Evolutionary conservation across 2,329 filamentous ascomycete genomes (phyloP).

Genomic region (Phialocephala subalpina): DNA sequence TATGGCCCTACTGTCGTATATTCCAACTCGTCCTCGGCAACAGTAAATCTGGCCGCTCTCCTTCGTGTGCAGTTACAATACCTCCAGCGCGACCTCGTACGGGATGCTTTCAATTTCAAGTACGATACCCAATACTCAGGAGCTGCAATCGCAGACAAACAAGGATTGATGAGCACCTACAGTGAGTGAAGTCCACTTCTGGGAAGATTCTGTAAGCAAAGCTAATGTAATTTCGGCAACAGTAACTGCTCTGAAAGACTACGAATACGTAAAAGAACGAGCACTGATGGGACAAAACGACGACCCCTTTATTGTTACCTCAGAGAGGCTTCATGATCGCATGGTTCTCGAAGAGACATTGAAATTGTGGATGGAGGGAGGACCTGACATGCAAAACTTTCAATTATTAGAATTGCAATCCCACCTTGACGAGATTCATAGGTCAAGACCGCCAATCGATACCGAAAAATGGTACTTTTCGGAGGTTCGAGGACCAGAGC

Average conservation of each 20-base stretch:
- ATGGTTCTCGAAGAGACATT: not conserved
- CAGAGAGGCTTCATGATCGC: not conserved
- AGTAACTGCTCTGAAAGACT: not conserved
- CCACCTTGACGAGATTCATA: too few species aligned
- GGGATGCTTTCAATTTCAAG: not conserved
- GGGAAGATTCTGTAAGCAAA: not conserved
- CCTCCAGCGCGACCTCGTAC: not conserved
- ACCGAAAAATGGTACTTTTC: not conserved
- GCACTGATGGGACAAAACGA: not conserved
- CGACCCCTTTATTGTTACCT: not conserved
- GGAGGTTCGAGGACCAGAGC: not conserved
- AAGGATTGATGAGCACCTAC: too few species aligned
- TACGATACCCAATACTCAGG: too few species aligned
- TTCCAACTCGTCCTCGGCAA: not conserved
- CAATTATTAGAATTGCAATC: too few species aligned
- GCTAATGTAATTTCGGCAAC: not conserved
- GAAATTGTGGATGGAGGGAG: too few species aligned
- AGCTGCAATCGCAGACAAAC: too few species aligned
- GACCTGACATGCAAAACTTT: too few species aligned
- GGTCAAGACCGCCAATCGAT: too few species aligned
- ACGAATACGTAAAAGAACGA: conserved; percentile 2
- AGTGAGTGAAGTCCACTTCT: too few species aligned
- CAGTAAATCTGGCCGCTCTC: not conserved
- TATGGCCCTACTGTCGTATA: not conserved
- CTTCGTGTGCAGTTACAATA: not conserved